Evolutionary conservation across 179 eudicot genomes (phyloP).

Genomic region (Silene noctiflora): DNA sequence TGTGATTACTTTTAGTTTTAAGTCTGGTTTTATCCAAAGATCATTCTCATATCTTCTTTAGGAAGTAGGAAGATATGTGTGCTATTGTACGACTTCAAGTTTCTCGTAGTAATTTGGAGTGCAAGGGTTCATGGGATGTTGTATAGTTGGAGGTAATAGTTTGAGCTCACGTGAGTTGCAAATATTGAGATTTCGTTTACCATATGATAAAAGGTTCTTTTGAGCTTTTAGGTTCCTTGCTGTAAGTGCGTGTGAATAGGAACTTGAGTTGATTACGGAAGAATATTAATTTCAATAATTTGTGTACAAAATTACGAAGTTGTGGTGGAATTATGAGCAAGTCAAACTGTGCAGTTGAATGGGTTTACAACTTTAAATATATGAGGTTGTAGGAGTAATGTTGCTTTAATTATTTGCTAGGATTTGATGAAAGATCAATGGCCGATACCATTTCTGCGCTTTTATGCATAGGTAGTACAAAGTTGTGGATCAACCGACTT

Average conservation of each 20-base stretch:
- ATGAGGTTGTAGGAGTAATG: background rate
- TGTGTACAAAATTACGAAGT: background rate
- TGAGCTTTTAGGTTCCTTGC: conserved; percentile 9
- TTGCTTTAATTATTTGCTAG: background rate
- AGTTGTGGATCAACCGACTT: background rate
- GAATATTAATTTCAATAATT: conserved; percentile 1
- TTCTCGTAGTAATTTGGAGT: conserved; percentile 1
- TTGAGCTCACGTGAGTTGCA: background rate
- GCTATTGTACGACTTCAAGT: background rate
- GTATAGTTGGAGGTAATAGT: background rate
- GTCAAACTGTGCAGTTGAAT: background rate
- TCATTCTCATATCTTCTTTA: background rate
- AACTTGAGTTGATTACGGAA: background rate
- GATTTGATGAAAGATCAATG: background rate
- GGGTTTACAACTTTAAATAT: too few species aligned
- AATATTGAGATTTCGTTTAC: background rate
- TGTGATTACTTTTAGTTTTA: background rate
- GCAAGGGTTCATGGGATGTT: background rate
- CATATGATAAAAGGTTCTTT: background rate
- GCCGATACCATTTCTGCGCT: background rate
- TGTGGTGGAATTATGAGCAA: background rate
- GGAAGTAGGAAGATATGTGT: conserved; percentile 15
- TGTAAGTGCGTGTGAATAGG: background rate
- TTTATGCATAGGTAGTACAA: background rate
- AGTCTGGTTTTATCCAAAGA: background rate